Base-by-base conservation (phyloP, 495 filamentous ascomycete species). In the Apiosordaria backusii region DNA sequence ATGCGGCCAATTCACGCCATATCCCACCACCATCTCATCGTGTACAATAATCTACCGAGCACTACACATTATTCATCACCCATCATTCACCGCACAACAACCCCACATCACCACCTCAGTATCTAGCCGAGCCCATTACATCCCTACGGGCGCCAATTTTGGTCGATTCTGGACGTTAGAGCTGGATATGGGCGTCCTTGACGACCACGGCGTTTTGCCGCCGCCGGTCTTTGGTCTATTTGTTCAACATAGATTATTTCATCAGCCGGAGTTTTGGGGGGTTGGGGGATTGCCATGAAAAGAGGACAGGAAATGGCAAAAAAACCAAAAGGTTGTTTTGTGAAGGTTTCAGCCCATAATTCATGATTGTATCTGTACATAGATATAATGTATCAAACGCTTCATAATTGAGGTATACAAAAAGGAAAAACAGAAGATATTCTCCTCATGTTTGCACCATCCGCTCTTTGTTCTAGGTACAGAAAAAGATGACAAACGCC, bases 401-500 rank as follows among this genome's bases (percentile, higher is more conserved):
- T 57, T 57, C 19, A 57, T 57, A 23, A n/a, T 54, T 55, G 53
- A 24, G n/a, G 22, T 55, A 55, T 3, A 55, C n/a, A 55, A 55
- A 23, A 55, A 15, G 21, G 13, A 55, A 21, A 4, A 24, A 55
- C n/a, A n/a, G 1, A 54, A n/a, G 21, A 55, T 55, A 55, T 19
- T 18, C 53, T 13, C 3, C n/a, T 4, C 5, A 4, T 55, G 35
- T 45, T 45, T 45, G 35, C 35, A 45, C 9, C n/a, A 45, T 13
- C 35, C 35, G 10, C 35, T 45, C 16, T 7, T 7, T 29, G 4
- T 29, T 45, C 10, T 45, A 15, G 10, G 13, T 45, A 45, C 35
- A 45, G 16, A 13, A 45, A 6, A 10, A 45, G 9, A 4, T 29
- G 27, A 29, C 27, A 7, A 45, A 45, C 35, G 35, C 35, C 35